Evolutionary conservation across 2,329 filamentous ascomycete species (phyloP), one percentile per base, ranked within the genome.

Genomic region (Fusarium marasasianum): DNA sequence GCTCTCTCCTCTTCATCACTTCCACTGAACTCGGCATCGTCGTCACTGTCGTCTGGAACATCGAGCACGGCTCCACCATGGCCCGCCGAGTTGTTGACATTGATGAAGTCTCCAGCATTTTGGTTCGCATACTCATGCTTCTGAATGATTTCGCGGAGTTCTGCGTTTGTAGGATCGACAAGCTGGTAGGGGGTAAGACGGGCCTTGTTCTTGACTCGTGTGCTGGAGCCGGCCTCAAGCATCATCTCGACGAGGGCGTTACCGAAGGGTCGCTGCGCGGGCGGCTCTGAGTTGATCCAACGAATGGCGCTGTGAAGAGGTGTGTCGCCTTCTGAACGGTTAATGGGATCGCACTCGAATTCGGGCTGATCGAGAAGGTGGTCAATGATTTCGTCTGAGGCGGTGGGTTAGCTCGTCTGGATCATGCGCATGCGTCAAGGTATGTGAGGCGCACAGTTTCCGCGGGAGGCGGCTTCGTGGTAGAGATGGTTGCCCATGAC

Each of bases 401-500:
- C 53, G 45, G 17, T 57, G 47, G 41, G 41, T 78, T 67, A 72
- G 72, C 61, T 60, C 37, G 58, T 65, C 50, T 69, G 48, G 40
- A 35, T 67, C 31, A 57, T 69, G 45, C 40, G 31, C 50, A 35
- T 38, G 43, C 41, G 45, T 55, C 26, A 24, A 43, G 33, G 45
- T 53, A 48, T 50, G 40, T 43, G n/a, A 38, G n/a, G 87, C 92
- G 77, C 86, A 96, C 94, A 98, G 84, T 95, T 94, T 77, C 96
- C 96, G 75, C 91, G 91, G 37, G 90, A 88, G 38, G 96, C 96
- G 56, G 95, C 96, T 77, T 98, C 91, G 83, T 98, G 96, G 81
- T 98, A 91, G 38, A 95, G 91, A 80, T 96, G 91, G 83, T 96
- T 95, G 58, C 96, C 96, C 84, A 98, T 88, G 17, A 95, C 91